Evolutionary conservation across 371 early-diverging fungal species (phyloP).

Genomic region (Batkoa obscura): DNA sequence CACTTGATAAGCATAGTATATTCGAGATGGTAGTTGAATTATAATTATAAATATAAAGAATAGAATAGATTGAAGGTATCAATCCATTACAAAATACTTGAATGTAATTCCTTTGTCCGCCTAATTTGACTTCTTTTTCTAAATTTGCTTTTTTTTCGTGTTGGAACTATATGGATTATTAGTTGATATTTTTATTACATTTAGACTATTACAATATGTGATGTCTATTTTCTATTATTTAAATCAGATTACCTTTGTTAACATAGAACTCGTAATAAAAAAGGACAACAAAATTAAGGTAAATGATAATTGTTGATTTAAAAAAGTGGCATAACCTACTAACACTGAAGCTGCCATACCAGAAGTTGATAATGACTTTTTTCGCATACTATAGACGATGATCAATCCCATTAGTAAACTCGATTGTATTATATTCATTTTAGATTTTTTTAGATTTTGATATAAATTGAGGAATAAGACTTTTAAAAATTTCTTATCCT

Average conservation of each 20-base stretch:
- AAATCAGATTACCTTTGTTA: conserved; percentile 75
- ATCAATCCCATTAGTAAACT: too few species aligned
- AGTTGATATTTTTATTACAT: background rate
- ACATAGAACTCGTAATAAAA: conserved; percentile 42
- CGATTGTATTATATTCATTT: too few species aligned
- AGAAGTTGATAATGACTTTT: conserved; percentile 42
- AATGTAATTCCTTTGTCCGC: conserved; percentile 37
- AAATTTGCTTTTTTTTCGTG: conserved; percentile 38
- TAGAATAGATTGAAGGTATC: conserved; percentile 36
- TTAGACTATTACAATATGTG: background rate
- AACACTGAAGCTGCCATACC: conserved; percentile 56
- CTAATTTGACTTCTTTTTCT: conserved; percentile 34
- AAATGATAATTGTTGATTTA: conserved; percentile 33
- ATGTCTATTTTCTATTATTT: background rate
- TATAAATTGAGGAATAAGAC: too few species aligned
- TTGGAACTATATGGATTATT: conserved; percentile 31
- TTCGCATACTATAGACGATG: conserved; percentile 22
- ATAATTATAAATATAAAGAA: conserved; percentile 11
- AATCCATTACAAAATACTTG: conserved; percentile 75
- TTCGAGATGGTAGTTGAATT: conserved; percentile 15
- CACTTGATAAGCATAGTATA: conserved; percentile 28
- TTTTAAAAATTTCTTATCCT: too few species aligned
- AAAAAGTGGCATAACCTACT: conserved; percentile 53
- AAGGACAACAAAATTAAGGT: conserved; percentile 44
- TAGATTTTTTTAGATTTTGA: too few species aligned